Base-by-base conservation (phyloP, 1,139 yeast genomes). In the Schwanniomyces etchellsii region DNA sequence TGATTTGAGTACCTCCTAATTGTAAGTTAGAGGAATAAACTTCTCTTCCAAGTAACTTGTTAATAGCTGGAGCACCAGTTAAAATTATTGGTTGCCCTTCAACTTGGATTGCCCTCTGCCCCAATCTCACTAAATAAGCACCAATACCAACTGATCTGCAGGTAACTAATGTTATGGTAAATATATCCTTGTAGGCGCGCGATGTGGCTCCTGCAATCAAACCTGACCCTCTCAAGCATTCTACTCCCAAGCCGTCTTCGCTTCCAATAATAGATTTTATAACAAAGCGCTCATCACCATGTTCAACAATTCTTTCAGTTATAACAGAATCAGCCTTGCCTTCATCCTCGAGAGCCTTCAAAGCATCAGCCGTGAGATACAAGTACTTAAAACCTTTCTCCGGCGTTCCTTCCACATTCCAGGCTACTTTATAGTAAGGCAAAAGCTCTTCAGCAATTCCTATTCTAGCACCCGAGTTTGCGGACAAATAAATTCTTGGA, bases 131-230 rank as follows among this genome's bases (percentile, higher is more conserved):
- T 56, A 91, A 74, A 57, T 91, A 91, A 28, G 98, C 98, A 71
- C 98, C 98, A 60, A 91, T 91, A 79, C 98, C 98, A 50, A 91
- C 98, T 28, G 97, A 88, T 71, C 98, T 81, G 68, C 97, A 89
- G 14, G 98, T 91, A 33, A 91, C 98, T 57, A 91, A 72, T 15
- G 98, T 91, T 39, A 89, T 79, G 20, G 98, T 91, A 69, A 91
- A 91, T 42, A 91, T 91, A 54, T 91, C 98, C 60, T 85, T 85
- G 74, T 91, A 91, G 23, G 98, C 98, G 57, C 88, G 81, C 5
- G 96, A 84, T 31, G 98, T 91, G 26, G 95, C 96, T 62, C 98
- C 98, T 20, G 98, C 98, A 66, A 91, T 91, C 50, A 91, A 73
- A 65, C 98, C 98, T 32, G 97, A 89, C 28, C 98, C 98, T 64